Evolutionary conservation across 176 grass and related monocot genomes (phyloP).

Genomic region (Saccharum spontaneum): DNA sequence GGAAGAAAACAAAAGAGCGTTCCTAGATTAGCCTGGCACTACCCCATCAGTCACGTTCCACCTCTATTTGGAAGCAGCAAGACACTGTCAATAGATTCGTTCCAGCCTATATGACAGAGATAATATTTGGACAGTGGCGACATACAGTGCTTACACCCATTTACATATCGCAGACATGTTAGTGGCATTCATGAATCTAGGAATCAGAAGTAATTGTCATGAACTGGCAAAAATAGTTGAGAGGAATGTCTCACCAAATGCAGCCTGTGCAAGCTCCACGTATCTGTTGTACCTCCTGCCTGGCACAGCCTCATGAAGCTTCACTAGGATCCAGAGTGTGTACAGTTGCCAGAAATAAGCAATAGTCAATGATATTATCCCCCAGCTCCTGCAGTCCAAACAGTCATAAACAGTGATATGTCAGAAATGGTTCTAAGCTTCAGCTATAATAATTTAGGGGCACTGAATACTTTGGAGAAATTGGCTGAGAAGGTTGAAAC

Average conservation of each 20-base stretch:
- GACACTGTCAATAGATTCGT: constrained; percentile 41
- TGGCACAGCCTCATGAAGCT: constrained; percentile 96
- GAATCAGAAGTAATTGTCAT: neutral
- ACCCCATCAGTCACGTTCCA: constrained; percentile 14
- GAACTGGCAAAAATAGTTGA: constrained; percentile 27
- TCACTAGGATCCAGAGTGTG: constrained; percentile 91
- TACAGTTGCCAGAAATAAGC: constrained; percentile 99
- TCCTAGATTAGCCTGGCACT: neutral
- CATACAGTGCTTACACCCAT: constrained; percentile 21
- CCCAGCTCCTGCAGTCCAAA: constrained; percentile 84
- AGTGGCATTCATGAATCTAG: constrained; percentile 14
- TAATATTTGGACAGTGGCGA: neutral
- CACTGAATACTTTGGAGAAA: neutral
- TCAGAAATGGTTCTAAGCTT: neutral
- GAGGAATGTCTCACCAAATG: constrained; percentile 73
- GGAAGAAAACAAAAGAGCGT: constrained; percentile 25
- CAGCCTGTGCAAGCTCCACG: constrained; percentile 95
- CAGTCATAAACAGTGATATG: neutral
- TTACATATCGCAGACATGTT: neutral
- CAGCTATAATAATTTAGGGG: neutral
- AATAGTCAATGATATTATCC: constrained; percentile 82
- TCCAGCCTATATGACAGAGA: constrained; percentile 21
- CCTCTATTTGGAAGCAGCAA: constrained; percentile 15
- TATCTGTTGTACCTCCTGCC: constrained; percentile 97
- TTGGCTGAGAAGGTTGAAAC: neutral